Evolutionary conservation across 352 stramenopile species (phyloP), one percentile per base, ranked within the genome.

Genomic region (Pythium volutum): DNA sequence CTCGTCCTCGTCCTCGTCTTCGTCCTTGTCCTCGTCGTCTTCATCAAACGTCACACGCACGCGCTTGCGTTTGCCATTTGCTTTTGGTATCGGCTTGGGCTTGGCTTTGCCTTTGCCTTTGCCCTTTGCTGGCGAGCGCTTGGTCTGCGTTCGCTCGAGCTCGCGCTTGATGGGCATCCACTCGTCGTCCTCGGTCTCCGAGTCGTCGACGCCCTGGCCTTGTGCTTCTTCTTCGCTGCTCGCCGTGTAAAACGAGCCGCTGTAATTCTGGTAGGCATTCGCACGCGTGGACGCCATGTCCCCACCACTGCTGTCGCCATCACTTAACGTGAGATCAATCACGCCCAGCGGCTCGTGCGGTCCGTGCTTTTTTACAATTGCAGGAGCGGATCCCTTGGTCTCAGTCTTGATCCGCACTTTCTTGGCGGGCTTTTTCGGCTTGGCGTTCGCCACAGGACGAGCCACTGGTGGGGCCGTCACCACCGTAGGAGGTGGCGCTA

Each of bases 291-390:
- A 25, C 20, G 23, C 25, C 10, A 22, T 42, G 14, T 18, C n/a
- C 1, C 36, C 41, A 26, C 16, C 20, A 18, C 49, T 31, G 39
- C 58, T 59, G 41, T 61, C 51, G 9, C 43, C 25, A 33, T 59
- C 59, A 18, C 59, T 59, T 11, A 36, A 11, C 14, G 59, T 61
- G 31, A 66, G 59, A 29, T 66, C 59, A 34, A 66, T 66, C 29
- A 66, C 59, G 2, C 4, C 15, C 18, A 4, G 29, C 10, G 52
- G 22, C 26, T 7, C 22, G 2, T 33, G 38, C 10, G 34, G 45
- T 9, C 34, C 27, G 15, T 14, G 12, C 26, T 39, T 34, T 18
- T 26, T 18, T 2, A 4, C 14, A 22, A 20, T 15, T 2, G 18
- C 6, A 39, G 20, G 23, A 27, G 43, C 16, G 22, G 25, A 2